Evolutionary conservation across 2,329 filamentous ascomycete species (phyloP).

Genomic region (Podosphaera xanthii): DNA sequence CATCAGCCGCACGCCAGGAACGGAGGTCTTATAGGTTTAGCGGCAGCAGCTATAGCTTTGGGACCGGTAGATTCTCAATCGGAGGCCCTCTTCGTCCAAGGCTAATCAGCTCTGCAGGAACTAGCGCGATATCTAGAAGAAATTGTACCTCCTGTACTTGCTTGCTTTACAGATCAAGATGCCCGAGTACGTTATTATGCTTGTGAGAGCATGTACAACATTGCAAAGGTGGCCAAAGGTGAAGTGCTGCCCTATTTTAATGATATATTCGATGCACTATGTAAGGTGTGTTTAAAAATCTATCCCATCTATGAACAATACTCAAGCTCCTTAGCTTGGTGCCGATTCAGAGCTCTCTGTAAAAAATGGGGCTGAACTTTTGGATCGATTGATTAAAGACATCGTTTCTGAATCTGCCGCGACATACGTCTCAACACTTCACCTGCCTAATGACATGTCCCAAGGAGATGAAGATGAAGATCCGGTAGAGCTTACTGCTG

Average conservation of each 20-base stretch:
- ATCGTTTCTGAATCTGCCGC: constrained; percentile 89
- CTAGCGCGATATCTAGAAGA: constrained; percentile 77
- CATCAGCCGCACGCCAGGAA: constrained; percentile 93
- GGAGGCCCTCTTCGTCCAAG: background rate
- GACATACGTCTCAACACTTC: constrained; percentile 78
- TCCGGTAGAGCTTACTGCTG: constrained; percentile 41
- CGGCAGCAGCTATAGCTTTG: constrained; percentile 84
- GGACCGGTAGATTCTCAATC: constrained; percentile 43
- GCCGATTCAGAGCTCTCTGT: constrained; percentile 92
- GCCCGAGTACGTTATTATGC: constrained; percentile 92
- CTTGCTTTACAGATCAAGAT: constrained; percentile 96
- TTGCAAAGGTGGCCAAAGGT: constrained; percentile 95
- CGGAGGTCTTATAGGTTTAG: constrained; percentile 83
- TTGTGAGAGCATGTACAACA: constrained; percentile 99
- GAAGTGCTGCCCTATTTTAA: constrained; percentile 97
- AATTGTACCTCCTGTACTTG: constrained; percentile 87
- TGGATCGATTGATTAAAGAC: constrained; percentile 87
- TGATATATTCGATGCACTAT: constrained; percentile 89
- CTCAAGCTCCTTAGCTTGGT: constrained; percentile 40
- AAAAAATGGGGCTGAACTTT: constrained; percentile 88
- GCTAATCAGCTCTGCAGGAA: constrained; percentile 31
- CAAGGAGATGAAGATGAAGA: constrained; percentile 22
- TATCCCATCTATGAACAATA: background rate
- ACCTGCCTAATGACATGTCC: constrained; percentile 32
- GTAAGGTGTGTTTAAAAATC: constrained; percentile 43